A percentile compares a stretch with the other conserved stretches of the same genome.
phyloP scores from a whole-genome alignment of 805 yeast species.

The Debaryomyces castellii region DNA sequence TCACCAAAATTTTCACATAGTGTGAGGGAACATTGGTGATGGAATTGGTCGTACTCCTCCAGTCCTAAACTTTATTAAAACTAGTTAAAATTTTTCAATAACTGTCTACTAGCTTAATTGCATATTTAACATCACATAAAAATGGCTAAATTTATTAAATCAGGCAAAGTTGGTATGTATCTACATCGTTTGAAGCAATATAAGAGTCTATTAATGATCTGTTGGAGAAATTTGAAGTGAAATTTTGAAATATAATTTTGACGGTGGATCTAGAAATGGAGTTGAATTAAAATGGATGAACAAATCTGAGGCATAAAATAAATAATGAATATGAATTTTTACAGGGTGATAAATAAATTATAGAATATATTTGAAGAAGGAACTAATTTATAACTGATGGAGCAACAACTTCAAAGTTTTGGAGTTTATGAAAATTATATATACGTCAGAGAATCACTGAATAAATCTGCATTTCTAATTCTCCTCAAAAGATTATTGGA shows the following conservation, averaged over 20 bases:
- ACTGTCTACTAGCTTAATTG: conserved; percentile 1
- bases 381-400: no score
- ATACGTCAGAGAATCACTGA: background rate
- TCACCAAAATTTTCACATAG: conserved; percentile 6
- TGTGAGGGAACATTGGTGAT: conserved; percentile 4
- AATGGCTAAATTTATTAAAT: conserved; percentile 99
- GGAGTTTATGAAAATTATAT: background rate
- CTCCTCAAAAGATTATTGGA: background rate
- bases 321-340: no score
- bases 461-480: background rate
- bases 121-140: conserved; percentile 28
- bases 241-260: background rate
- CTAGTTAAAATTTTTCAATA: conserved; percentile 6
- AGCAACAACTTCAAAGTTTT: no score
- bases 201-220: background rate
- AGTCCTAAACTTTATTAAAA: conserved; percentile 1
- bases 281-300: background rate
- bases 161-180: conserved; percentile 98
- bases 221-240: background rate
- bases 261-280: no score
- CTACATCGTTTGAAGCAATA: background rate
- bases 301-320: background rate
- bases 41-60: conserved; percentile 2
- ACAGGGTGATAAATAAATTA: no score
- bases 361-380: no score